Conservation (phyloP, 2,329 filamentous ascomycete genomes). For the Ustulina deusta region DNA sequence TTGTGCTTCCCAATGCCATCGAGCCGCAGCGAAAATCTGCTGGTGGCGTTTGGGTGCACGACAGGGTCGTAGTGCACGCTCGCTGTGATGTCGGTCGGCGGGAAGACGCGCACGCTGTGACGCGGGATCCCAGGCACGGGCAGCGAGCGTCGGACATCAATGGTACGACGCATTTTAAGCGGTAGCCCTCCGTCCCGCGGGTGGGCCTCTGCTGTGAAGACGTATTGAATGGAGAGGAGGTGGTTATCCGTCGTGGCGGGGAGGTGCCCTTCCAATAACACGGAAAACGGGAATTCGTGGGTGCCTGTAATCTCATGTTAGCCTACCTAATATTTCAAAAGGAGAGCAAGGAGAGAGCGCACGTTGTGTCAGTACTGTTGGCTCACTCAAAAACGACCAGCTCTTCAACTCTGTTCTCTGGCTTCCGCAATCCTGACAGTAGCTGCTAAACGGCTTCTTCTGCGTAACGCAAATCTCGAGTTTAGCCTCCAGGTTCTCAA, state of each 20-base stretch:
- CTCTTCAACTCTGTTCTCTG: constrained; percentile 79
- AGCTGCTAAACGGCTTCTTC: constrained; percentile 82
- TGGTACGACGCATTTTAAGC: constrained; percentile 73
- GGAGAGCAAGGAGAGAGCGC: constrained; percentile 37
- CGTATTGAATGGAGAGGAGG: constrained; percentile 81
- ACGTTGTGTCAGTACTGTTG: constrained; percentile 64
- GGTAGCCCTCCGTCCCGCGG: constrained; percentile 68
- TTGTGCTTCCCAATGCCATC: constrained; percentile 85
- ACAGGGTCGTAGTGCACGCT: constrained; percentile 84
- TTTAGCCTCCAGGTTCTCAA: constrained; percentile 79
- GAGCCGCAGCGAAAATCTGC: constrained; percentile 82
- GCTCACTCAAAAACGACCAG: constrained; percentile 79
- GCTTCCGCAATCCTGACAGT: constrained; percentile 81
- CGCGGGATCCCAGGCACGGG: constrained; percentile 80
- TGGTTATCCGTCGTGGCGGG: constrained; percentile 83
- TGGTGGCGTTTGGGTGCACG: constrained; percentile 86
- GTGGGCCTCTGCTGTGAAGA: constrained; percentile 75
- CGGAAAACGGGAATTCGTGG: constrained; percentile 90
- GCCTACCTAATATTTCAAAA: constrained; percentile 25
- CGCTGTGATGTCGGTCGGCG: constrained; percentile 92
- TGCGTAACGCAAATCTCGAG: constrained; percentile 78
- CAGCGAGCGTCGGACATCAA: constrained; percentile 84
- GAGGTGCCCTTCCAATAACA: constrained; percentile 85
- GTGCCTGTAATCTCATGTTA: constrained; percentile 60
- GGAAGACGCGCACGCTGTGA: constrained; percentile 93